These are phyloP conservation scores for Amoebophrya sp. DNA, from an alignment of 169 alveolate genomes.

Conservation along the genomic window DNA sequence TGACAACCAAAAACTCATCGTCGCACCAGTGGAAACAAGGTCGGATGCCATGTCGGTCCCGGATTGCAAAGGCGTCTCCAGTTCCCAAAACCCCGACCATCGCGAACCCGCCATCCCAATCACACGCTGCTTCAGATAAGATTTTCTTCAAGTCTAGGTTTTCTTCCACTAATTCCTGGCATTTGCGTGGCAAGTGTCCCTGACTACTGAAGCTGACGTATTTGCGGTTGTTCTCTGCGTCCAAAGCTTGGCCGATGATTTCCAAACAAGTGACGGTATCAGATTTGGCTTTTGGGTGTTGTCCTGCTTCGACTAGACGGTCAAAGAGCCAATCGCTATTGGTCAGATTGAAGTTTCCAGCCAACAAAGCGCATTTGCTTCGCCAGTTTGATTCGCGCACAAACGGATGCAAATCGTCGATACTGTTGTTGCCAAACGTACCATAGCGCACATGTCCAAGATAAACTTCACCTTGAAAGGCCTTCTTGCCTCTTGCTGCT, in stretches of 20 bases:
- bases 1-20: conserved; percentile 39
- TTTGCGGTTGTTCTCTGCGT: conserved; percentile 33
- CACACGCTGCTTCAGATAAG: conserved; percentile 26
- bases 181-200: conserved; percentile 25
- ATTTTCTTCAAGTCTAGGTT: conserved; percentile 20
- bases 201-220: conserved; percentile 19
- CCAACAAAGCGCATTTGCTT: conserved; percentile 32
- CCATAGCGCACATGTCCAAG: conserved; percentile 48
- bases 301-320: conserved; percentile 37
- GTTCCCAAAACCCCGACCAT: conserved; percentile 34
- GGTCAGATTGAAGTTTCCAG: conserved; percentile 44
- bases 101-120: conserved; percentile 42
- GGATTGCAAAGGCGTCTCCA: conserved; percentile 29
- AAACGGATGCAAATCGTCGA: conserved; percentile 35
- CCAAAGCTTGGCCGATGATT: conserved; percentile 31
- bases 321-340: conserved; percentile 34
- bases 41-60: conserved; percentile 29
- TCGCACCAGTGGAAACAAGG: conserved; percentile 30
- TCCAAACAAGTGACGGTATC: conserved; percentile 40
- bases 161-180: conserved; percentile 32
- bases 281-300: conserved; percentile 39
- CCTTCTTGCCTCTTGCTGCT: conserved; percentile 14
- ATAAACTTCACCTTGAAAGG: conserved; percentile 36
- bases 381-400: conserved; percentile 32
- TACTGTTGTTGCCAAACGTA: conserved; percentile 29